These are phyloP conservation scores for Suhomyces taliae DNA, from an alignment of 1,139 yeast species.

Conservation along the genomic window DNA sequence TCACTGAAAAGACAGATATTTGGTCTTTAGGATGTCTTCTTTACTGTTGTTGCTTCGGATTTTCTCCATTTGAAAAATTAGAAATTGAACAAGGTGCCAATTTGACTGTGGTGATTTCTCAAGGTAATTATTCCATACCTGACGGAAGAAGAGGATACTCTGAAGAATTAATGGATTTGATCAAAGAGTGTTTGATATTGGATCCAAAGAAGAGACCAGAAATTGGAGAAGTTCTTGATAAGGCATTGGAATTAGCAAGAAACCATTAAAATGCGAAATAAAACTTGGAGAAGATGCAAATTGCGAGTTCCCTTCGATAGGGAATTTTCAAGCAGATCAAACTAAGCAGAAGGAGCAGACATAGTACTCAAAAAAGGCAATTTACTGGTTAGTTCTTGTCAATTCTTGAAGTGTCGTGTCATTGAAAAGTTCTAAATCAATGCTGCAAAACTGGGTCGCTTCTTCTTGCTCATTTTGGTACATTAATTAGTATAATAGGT, in stretches of 20 bases:
- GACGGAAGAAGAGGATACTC: constrained; percentile 49
- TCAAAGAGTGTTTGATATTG: constrained; percentile 58
- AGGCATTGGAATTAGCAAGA: constrained; percentile 37
- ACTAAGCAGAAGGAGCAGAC: too few relatives aligned
- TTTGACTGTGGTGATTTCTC: constrained; percentile 70
- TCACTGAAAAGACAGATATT: constrained; percentile 77
- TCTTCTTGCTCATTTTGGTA: too few relatives aligned
- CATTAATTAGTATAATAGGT: too few relatives aligned
- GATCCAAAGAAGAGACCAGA: constrained; percentile 63
- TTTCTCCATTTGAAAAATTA: constrained; percentile 84
- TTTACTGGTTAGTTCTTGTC: too few relatives aligned
- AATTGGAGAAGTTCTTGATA: constrained; percentile 56
- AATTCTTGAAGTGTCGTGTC: too few relatives aligned
- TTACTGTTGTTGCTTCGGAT: constrained; percentile 73
- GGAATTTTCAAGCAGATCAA: too few relatives aligned
- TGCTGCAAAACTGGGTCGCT: too few relatives aligned
- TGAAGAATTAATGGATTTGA: constrained; percentile 52
- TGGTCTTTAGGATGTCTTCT: constrained; percentile 91
- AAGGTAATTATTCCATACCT: constrained; percentile 71
- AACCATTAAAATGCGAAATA: neutral
- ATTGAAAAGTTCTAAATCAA: too few relatives aligned
- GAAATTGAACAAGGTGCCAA: constrained; percentile 83
- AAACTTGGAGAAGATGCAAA: too few relatives aligned
- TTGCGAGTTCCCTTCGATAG: too few relatives aligned
- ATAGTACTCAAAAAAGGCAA: too few relatives aligned